Conservation (phyloP, 106 monocot genomes). For the Xerophyta viscosa region DNA sequence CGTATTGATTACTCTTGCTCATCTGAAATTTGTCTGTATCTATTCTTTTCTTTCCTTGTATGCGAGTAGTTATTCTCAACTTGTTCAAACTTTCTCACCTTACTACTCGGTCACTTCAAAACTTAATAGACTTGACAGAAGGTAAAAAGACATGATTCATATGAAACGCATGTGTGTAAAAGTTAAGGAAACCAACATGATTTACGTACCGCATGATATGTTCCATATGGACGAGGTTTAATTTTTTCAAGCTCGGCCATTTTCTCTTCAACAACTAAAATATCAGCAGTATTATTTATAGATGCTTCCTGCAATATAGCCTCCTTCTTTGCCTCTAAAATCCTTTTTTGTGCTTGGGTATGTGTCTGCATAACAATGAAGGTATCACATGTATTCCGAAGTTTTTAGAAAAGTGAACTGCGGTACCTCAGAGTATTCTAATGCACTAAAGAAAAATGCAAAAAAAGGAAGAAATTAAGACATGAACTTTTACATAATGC, state of each 20-base stretch:
- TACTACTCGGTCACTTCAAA: too few species aligned
- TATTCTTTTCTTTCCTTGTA: too few species aligned
- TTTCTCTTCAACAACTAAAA: constrained; percentile 25
- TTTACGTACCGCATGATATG: constrained; percentile 55
- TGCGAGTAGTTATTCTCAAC: too few species aligned
- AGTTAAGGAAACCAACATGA: background rate
- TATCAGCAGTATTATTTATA: constrained; percentile 20
- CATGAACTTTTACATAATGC: too few species aligned
- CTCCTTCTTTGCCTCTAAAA: constrained; percentile 68
- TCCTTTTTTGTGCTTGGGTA: constrained; percentile 79
- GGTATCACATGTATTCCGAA: too few species aligned
- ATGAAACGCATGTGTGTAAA: too few species aligned
- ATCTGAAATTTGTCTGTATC: too few species aligned
- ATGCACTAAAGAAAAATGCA: background rate
- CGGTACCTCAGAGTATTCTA: background rate
- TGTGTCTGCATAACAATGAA: constrained; percentile 53
- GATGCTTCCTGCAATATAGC: constrained; percentile 41
- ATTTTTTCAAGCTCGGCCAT: constrained; percentile 46
- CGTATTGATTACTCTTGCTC: too few species aligned
- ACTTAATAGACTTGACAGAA: too few species aligned
- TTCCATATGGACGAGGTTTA: constrained; percentile 75
- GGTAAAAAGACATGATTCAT: too few species aligned
- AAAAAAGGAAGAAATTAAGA: too few species aligned
- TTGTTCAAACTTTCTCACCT: too few species aligned
- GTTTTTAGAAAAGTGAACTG: background rate